phyloP scores from a whole-genome alignment of 768 basidiomycete genomes.

The Termitomyces sp. region DNA sequence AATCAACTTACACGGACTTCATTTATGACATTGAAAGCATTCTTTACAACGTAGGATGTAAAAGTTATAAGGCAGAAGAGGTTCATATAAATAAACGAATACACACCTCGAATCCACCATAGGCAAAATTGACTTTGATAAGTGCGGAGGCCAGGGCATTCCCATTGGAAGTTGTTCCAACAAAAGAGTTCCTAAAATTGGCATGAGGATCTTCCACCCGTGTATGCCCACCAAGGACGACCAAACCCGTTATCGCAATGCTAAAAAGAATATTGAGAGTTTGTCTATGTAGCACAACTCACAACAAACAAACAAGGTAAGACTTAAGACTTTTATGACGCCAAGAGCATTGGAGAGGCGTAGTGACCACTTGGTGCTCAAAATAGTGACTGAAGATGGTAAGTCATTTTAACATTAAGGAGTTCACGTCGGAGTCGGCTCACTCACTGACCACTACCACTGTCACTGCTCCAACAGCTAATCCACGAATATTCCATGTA shows the following conservation, averaged over 20 bases:
- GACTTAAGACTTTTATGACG: conserved; percentile 26
- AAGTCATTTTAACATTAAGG: not conserved
- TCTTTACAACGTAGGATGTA: conserved; percentile 16
- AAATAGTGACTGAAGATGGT: conserved; percentile 24
- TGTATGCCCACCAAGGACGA: conserved; percentile 57
- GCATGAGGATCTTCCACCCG: conserved; percentile 51
- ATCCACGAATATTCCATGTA: conserved; percentile 31
- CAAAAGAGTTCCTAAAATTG: conserved; percentile 58
- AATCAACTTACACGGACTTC: conserved; percentile 30
- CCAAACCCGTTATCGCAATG: conserved; percentile 54
- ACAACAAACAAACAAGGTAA: conserved; percentile 27
- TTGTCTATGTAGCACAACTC: not conserved
- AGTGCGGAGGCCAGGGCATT: conserved; percentile 39
- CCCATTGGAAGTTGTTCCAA: conserved; percentile 46
- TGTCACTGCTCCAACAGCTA: conserved; percentile 31
- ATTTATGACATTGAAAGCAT: conserved; percentile 44
- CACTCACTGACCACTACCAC: conserved; percentile 26
- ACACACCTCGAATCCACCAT: conserved; percentile 33
- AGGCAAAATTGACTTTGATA: conserved; percentile 36
- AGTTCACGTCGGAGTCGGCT: not conserved
- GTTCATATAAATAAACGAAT: not conserved
- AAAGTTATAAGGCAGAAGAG: too few relatives aligned
- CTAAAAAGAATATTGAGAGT: conserved; percentile 12
- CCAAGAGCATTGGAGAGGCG: conserved; percentile 32
- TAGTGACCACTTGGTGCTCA: conserved; percentile 35